These are phyloP conservation scores for Schoenoplectus triqueter DNA, from an alignment of 202 grass and related monocot genomes.

Conservation along the genomic window DNA sequence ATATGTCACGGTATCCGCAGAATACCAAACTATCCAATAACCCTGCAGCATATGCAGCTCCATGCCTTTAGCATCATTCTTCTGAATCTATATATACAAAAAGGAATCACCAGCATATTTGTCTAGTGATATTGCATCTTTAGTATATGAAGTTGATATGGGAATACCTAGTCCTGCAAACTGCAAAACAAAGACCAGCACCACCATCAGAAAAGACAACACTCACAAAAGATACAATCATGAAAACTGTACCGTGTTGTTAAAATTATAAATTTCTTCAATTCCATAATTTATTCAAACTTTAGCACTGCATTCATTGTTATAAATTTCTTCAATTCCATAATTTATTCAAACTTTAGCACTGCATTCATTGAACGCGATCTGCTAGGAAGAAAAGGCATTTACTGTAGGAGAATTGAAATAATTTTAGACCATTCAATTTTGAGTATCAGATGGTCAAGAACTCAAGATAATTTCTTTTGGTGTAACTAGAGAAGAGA, in stretches of 20 bases:
- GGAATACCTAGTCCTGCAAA: conserved; percentile 2
- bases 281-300: background rate
- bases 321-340: background rate
- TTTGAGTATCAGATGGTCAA: no score
- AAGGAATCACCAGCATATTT: background rate
- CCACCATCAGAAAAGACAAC: conserved; percentile 13
- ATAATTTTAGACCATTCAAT: no score
- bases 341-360: background rate
- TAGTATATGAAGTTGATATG: background rate
- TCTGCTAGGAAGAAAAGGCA: background rate
- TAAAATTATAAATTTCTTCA: background rate
- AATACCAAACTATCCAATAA: conserved; percentile 24
- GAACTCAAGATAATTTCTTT: no score
- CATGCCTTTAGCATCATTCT: conserved; percentile 25
- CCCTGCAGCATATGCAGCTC: conserved; percentile 18
- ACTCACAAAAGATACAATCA: background rate
- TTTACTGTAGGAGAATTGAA: background rate
- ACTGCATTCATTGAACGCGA: background rate
- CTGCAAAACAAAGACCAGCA: background rate
- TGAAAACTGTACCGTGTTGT: background rate
- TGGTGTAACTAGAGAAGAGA: no score
- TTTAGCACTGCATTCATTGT: background rate
- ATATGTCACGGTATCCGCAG: conserved; percentile 4
- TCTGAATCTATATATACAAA: conserved; percentile 33
- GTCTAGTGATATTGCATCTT: background rate